These are phyloP conservation scores for Diophrys sp. DNA, from an alignment of 73 alveolate genomes.

Conservation along the genomic window DNA sequence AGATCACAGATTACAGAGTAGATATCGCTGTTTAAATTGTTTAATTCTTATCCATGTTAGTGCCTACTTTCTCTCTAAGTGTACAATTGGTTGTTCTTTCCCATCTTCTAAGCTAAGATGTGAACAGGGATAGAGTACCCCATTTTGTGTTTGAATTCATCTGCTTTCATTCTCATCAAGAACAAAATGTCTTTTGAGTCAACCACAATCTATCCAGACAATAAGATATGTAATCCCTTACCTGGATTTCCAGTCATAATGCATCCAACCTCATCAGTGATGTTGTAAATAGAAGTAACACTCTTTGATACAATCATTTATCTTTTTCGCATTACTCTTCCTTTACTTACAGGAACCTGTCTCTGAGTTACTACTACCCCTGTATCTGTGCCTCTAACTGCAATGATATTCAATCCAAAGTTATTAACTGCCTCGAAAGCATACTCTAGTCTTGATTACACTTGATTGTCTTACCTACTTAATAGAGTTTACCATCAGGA, in stretches of 20 bases:
- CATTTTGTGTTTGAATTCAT: slow-evolving; percentile 82
- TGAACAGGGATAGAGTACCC: slow-evolving; percentile 92
- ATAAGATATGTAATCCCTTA: slow-evolving; percentile 1
- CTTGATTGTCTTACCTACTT: slow-evolving; percentile 64
- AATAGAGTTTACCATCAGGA: slow-evolving; percentile 93
- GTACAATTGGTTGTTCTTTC: slow-evolving; percentile 77
- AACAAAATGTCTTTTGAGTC: slow-evolving; percentile 85
- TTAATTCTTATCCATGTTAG: slow-evolving; percentile 63
- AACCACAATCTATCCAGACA: slow-evolving; percentile 27
- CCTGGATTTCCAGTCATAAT: slow-evolving; percentile 82
- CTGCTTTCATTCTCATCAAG: slow-evolving; percentile 86
- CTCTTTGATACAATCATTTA: slow-evolving; percentile 89
- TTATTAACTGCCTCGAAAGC: slow-evolving; percentile 94
- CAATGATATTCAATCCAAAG: slow-evolving; percentile 89
- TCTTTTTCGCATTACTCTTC: slow-evolving; percentile 21
- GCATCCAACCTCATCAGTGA: slow-evolving; percentile 85
- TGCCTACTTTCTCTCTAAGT: slow-evolving; percentile 80
- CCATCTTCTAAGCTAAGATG: slow-evolving; percentile 84
- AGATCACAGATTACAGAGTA: slow-evolving; percentile 81
- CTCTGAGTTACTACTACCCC: slow-evolving; percentile 82
- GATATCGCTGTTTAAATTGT: slow-evolving; percentile 82
- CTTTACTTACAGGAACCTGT: slow-evolving; percentile 67
- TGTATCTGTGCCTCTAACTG: slow-evolving; percentile 90
- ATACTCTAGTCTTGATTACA: slow-evolving; percentile 73
- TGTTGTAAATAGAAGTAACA: slow-evolving; percentile 81